Evolutionary conservation across 2,329 filamentous ascomycete species (phyloP), one percentile per base, ranked within the genome.

Genomic region (Cladophialophora exuberans): DNA sequence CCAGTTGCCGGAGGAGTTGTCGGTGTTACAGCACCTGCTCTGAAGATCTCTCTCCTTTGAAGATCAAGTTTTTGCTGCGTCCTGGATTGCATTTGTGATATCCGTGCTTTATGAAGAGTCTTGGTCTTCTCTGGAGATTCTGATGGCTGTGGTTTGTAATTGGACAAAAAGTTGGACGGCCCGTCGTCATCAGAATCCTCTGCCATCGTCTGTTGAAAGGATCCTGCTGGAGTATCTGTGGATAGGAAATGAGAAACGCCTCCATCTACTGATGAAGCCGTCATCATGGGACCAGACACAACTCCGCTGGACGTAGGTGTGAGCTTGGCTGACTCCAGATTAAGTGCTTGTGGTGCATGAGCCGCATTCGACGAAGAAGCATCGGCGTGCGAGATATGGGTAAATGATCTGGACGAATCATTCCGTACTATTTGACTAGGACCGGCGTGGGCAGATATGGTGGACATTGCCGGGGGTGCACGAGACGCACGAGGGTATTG

Each of bases 11-110:
- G 68, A 6, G 71, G 68, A 17, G 73, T 64, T 1, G 74, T 72
- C 4, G 75, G 76, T 43, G 73, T 75, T 26, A 74, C 74, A 13
- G 75, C 63, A 9, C 72, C 67, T 20, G 74, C 73, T 9, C 74
- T 76, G 41, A 64, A 59, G 18, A 59, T 62, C 39, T 65, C 63
- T 41, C 61, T 55, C 45, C 75, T 70, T 55, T 78, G 74, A 36
- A 78, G 67, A 72, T 75, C 77, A 10, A 78, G 69, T 56, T 76
- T 76, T 59, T 77, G 75, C 58, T 78, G 74, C 3, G 75, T 78
- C 45, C 75, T 70, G n/a, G 75, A 77, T 15, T 69, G 55, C 20
- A 56, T 49, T 26, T 71, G 26, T 62, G 64, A 41, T 57, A 67
- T 46, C 57, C 66, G 46, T 57, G 57, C 54, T 62, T 72, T 68